Evolutionary conservation across 805 yeast genomes (phyloP), one percentile per base, ranked within the genome.

Genomic region (Candida insectorum): DNA sequence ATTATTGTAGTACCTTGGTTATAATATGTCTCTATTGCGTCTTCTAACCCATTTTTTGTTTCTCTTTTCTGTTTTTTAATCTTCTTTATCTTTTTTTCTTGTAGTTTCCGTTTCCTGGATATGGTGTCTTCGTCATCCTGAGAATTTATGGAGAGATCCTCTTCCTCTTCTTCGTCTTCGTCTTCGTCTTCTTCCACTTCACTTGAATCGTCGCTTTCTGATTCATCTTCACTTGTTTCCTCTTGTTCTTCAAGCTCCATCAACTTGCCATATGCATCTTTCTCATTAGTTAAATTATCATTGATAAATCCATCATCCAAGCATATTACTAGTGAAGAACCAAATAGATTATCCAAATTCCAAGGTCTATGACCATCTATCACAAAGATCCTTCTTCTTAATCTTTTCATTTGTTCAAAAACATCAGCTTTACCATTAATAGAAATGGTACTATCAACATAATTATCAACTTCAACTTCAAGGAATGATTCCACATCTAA

Each of bases 281-380:
- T 73, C 49, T 83, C 88, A 4, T 62, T 56, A 10, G 40, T 41
- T 33, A 89, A 55, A 31, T 75, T 78, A 22, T 71, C 74, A 20
- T 81, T 85, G 2, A 84, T 69, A 29, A 67, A 65, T 0, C 96
- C 96, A 54, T 91, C 97, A 51, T 89, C 97, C 40, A 89, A 74
- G 56, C 97, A 89, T 5, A 70, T 71, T 4, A 93, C 76, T 42
- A 77, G 70, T 7, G 77, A 77, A 5, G 91, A 80, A 1, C 95
- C 96, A 67, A 85, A 89, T 29, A 93, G 51, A 52, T 93, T 93
- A 54, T 89, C 96, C 43, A 93, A 64, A 58, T 89, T 89, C 97
- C 98, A 93, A 4, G 98, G 99, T 43, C 97, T 66, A 44, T 85
- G 93, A 3, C 95, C 88, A 58, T 93, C 99, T 36, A 93, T 70